These are phyloP conservation scores for Pleurotus citrinopileatus DNA, from an alignment of 768 basidiomycete species.

Conservation along the genomic window DNA sequence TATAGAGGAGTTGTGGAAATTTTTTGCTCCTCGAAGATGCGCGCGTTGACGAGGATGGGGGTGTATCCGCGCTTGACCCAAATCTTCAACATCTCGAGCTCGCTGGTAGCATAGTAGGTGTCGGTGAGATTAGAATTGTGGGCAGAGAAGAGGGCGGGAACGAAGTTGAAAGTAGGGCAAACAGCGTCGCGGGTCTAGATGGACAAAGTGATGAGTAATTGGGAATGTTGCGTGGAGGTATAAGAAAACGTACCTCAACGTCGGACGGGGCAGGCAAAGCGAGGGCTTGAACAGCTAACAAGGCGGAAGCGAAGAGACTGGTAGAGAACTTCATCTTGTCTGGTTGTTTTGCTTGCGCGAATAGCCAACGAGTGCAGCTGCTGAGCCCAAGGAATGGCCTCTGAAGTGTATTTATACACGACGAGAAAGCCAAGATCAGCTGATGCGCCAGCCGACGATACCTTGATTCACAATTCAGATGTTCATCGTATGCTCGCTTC, in stretches of 20 bases:
- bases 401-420: neutral
- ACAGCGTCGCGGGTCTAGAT: neutral
- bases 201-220: neutral
- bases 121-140: slow-evolving; percentile 5
- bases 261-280: slow-evolving; percentile 2
- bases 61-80: slow-evolving; percentile 6
- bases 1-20: slow-evolving; percentile 13
- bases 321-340: slow-evolving; percentile 9
- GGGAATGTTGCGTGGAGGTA: neutral
- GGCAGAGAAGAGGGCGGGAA: slow-evolving; percentile 5
- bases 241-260: neutral
- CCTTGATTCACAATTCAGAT: neutral
- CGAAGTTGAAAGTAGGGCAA: slow-evolving; percentile 9
- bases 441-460: neutral
- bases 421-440: neutral
- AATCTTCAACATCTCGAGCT: slow-evolving; percentile 4
- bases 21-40: slow-evolving; percentile 14
- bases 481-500: too few species aligned
- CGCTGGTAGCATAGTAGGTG: slow-evolving; percentile 8
- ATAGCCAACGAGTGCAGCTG: neutral
- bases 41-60: slow-evolving; percentile 1
- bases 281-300: slow-evolving; percentile 3
- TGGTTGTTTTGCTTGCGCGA: neutral
- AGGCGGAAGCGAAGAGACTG: slow-evolving; percentile 4
- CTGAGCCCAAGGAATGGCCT: neutral